phyloP scores from a whole-genome alignment of 108 stramenopile species.

The Tribonema minus region DNA sequence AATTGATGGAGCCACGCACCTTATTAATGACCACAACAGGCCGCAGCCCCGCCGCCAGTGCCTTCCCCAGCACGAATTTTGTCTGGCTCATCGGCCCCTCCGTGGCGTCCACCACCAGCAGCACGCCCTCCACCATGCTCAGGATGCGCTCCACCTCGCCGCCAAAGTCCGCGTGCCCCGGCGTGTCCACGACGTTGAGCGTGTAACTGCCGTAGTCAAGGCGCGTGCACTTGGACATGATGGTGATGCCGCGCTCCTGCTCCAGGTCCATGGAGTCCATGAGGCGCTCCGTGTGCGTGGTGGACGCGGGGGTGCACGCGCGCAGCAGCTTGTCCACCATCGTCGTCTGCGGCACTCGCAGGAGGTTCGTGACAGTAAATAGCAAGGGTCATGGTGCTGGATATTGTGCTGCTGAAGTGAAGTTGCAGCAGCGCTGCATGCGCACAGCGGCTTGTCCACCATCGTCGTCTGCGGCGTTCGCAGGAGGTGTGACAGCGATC shows the following conservation, averaged over 20 bases:
- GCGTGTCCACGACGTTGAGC: conserved; percentile 84
- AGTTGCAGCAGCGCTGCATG: conserved; percentile 20
- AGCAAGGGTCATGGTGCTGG: background rate
- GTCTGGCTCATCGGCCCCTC: conserved; percentile 84
- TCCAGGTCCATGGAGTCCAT: conserved; percentile 57
- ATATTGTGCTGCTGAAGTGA: background rate
- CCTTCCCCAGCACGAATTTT: conserved; percentile 88
- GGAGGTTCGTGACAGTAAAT: background rate
- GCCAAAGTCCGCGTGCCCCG: conserved; percentile 96
- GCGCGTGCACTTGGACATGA: conserved; percentile 87
- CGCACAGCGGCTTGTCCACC: conserved; percentile 39
- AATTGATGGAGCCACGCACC: conserved; percentile 5
- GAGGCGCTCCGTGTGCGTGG: conserved; percentile 18
- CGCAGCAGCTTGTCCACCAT: conserved; percentile 43
- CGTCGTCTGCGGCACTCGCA: conserved; percentile 32
- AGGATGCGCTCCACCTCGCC: conserved; percentile 97
- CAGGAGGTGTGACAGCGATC: background rate
- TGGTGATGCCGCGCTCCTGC: conserved; percentile 89
- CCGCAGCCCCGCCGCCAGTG: conserved; percentile 77
- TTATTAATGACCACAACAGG: conserved; percentile 98
- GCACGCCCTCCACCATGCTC: conserved; percentile 94
- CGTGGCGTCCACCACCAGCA: conserved; percentile 89
- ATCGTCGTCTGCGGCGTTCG: conserved; percentile 39
- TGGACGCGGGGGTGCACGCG: conserved; percentile 21
- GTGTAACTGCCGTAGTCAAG: conserved; percentile 65